A percentile compares a stretch with the other conserved stretches of the same genome.
These are phyloP conservation scores for Penicillium janthinellum DNA, from an alignment of 2,329 filamentous ascomycete species.

Conservation along the genomic window DNA sequence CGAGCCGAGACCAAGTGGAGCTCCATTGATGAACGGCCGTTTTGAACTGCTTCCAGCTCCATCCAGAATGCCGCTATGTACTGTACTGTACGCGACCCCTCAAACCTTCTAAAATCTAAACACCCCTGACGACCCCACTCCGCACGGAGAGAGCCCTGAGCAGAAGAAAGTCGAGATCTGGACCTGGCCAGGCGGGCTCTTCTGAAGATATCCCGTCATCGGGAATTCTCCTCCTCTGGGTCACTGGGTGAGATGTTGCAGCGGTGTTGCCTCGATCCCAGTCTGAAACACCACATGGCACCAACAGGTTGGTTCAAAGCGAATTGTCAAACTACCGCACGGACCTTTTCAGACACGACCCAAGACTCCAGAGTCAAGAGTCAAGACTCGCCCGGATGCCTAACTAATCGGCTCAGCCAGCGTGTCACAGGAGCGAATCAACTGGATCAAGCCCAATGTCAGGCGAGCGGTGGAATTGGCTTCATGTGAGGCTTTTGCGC, in stretches of 20 bases:
- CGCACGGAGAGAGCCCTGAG: not conserved
- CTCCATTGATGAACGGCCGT: slow-evolving; percentile 17
- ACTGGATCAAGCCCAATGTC: not conserved
- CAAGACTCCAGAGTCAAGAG: not conserved
- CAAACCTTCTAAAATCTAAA: not conserved
- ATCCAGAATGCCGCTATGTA: slow-evolving; percentile 8
- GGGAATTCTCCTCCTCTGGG: not conserved
- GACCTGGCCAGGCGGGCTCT: not conserved
- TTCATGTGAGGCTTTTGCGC: not conserved
- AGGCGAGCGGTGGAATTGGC: not conserved
- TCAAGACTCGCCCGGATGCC: not conserved
- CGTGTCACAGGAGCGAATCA: not conserved
- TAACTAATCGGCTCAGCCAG: not conserved
- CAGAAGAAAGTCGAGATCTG: not conserved
- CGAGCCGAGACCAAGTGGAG: slow-evolving; percentile 23
- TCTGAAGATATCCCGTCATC: not conserved
- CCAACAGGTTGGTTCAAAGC: slow-evolving; percentile 7
- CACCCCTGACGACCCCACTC: not conserved
- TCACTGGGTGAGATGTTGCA: not conserved
- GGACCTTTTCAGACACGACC: slow-evolving; percentile 1
- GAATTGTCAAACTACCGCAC: slow-evolving; percentile 5
- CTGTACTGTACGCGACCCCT: not conserved
- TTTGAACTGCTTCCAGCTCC: slow-evolving; percentile 19
- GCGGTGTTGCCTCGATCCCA: not conserved
- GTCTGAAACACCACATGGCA: slow-evolving; percentile 26